Evolutionary conservation across 2,329 filamentous ascomycete species (phyloP).

Genomic region (Aspergillus neoniger): DNA sequence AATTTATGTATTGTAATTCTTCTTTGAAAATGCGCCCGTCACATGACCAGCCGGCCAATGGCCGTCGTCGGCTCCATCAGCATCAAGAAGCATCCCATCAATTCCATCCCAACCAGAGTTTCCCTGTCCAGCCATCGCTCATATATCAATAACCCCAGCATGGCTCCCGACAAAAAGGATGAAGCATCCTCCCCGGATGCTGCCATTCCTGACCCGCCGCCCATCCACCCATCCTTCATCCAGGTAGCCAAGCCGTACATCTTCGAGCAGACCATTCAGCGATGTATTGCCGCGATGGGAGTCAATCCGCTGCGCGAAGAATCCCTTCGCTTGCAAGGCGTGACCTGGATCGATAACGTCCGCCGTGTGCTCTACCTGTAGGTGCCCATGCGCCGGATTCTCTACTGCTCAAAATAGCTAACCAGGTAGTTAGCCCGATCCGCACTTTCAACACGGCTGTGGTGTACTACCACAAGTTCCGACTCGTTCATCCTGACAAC

Average conservation of each 20-base stretch:
- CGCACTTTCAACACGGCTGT: conserved; percentile 90
- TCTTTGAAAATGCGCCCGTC: background rate
- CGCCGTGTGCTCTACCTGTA: conserved; percentile 77
- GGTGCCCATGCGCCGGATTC: conserved; percentile 33
- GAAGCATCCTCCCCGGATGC: conserved; percentile 21
- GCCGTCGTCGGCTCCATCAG: background rate
- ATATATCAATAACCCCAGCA: conserved; percentile 12
- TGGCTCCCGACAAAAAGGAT: conserved; percentile 26
- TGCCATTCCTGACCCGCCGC: conserved; percentile 31
- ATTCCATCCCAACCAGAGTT: background rate
- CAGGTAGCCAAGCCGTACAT: conserved; percentile 73
- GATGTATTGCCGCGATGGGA: conserved; percentile 67
- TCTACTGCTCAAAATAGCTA: conserved; percentile 7
- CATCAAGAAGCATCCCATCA: background rate
- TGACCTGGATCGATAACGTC: conserved; percentile 85
- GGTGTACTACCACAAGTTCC: conserved; percentile 91
- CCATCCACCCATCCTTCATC: conserved; percentile 64
- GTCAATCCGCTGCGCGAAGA: conserved; percentile 79
- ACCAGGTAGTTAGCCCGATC: conserved; percentile 68
- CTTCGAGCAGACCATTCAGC: conserved; percentile 76
- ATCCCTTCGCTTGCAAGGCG: conserved; percentile 76
- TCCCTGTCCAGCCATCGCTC: background rate
- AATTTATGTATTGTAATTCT: background rate
- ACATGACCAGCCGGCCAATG: background rate
- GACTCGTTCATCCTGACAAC: conserved; percentile 77